Evolutionary conservation across 345 rosid genomes (phyloP), one percentile per base, ranked within the genome.

Genomic region (Salix purpurea): DNA sequence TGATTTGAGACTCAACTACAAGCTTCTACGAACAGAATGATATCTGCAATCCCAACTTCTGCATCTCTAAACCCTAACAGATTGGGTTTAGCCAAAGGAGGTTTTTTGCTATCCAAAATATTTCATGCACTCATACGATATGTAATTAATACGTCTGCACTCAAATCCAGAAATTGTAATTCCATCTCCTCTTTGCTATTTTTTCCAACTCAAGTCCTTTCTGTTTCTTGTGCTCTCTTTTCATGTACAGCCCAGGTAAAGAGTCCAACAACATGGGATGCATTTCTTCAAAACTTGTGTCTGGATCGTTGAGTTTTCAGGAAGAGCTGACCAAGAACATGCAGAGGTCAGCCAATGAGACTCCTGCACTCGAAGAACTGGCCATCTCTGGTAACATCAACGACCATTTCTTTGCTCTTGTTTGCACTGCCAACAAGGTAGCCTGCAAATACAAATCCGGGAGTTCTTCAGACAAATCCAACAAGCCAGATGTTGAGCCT

Each of bases 261-360:
- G 26, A 18, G 21, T 52, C 74, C 44, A 5, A 23, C 15, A 65
- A 50, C 74, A 86, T 86, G 87, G 85, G 89, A 37, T 86, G 89
- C 80, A 77, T 86, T n/a, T 82, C 78, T 32, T 86, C 89, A 3
- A 84, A 86, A 72, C 70, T 79, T 14, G 52, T 83, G 68, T 67
- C 80, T 0, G 78, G 78, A 52, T 84, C 89, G 1, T 30, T 69
- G 65, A 86, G 87, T 73, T 68, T 73, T 56, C 67, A 24, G 65
- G 82, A 79, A 61, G 83, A 84, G 72, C 61, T 69, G 61, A 78
- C 70, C 72, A 60, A 67, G 64, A 77, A 78, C 39, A 39, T 69
- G 19, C 82, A 72, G 69, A 73, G 75, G 68, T 77, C 72, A 48
- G 69, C 70, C n/a, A 73, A 70, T 44, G 67, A 74, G 58, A 48